A percentile compares a stretch with the other conserved stretches of the same genome.
Conservation (phyloP, 371 early-diverging fungal genomes). For the Mucor racemosus region DNA sequence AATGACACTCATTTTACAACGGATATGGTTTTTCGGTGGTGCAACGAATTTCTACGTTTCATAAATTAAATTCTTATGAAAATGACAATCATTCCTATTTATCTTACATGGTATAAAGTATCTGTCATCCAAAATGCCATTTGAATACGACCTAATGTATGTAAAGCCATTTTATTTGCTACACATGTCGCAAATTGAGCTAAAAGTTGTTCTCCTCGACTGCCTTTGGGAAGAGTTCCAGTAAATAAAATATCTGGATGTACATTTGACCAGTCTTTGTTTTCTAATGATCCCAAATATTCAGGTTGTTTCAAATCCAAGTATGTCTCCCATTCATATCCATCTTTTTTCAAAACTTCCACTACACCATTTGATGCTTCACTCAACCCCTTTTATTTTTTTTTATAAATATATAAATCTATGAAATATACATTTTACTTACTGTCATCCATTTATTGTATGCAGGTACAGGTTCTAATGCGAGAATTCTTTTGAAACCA, state of each 20-base stretch:
- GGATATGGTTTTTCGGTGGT: slow-evolving; percentile 30
- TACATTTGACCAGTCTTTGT: slow-evolving; percentile 46
- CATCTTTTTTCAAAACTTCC: slow-evolving; percentile 43
- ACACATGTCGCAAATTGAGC: slow-evolving; percentile 51
- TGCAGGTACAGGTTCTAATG: slow-evolving; percentile 36
- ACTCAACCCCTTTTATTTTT: background rate
- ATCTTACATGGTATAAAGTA: slow-evolving; percentile 31
- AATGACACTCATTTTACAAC: slow-evolving; percentile 55
- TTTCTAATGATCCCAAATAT: slow-evolving; percentile 34
- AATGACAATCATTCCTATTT: background rate
- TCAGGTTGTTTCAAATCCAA: slow-evolving; percentile 35
- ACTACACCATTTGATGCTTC: slow-evolving; percentile 18
- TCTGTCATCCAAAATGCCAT: slow-evolving; percentile 56
- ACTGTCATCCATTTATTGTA: slow-evolving; percentile 35
- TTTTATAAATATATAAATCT: background rate
- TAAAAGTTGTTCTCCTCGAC: slow-evolving; percentile 48
- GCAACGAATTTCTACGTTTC: slow-evolving; percentile 43
- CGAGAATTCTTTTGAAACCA: slow-evolving; percentile 42
- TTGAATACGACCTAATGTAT: slow-evolving; percentile 50
- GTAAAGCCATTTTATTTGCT: slow-evolving; percentile 49
- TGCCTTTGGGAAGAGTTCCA: slow-evolving; percentile 47
- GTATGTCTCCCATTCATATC: slow-evolving; percentile 56
- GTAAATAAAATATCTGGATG: slow-evolving; percentile 49
- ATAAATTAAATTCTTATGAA: background rate
- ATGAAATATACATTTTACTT: slow-evolving; percentile 10